Percentiles rank a stretch among this genome's conserved stretches.
These are phyloP conservation scores for Kodamaea laetipori DNA, from an alignment of 805 yeast species.

Conservation along the genomic window DNA sequence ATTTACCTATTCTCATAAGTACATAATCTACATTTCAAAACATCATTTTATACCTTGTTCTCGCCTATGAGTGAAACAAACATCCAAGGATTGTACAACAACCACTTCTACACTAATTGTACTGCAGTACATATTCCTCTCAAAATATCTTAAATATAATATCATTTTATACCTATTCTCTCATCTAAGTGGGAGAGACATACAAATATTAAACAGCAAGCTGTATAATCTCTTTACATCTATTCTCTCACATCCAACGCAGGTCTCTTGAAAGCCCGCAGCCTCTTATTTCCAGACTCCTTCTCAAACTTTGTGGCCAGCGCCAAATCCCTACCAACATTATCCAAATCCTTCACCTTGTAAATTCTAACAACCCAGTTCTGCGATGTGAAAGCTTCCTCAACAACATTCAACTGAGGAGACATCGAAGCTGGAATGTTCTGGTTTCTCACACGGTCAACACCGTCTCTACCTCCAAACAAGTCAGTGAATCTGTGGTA, in stretches of 20 bases:
- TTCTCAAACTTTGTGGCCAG: constrained; percentile 58
- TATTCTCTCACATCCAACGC: constrained; percentile 50
- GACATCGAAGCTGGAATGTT: constrained; percentile 54
- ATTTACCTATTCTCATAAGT: too few species aligned
- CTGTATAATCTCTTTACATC: neutral
- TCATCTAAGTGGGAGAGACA: too few species aligned
- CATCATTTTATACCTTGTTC: too few species aligned
- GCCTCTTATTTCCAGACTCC: constrained; percentile 36
- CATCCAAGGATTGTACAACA: too few species aligned
- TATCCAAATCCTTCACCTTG: constrained; percentile 86
- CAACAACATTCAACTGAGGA: constrained; percentile 68
- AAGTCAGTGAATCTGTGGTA: constrained; percentile 82
- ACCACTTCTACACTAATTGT: too few species aligned
- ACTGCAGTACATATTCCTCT: too few species aligned
- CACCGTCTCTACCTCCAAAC: constrained; percentile 59
- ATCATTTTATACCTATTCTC: too few species aligned
- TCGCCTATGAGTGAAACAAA: too few species aligned
- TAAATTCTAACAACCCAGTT: constrained; percentile 97
- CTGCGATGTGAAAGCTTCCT: constrained; percentile 92
- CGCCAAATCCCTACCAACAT: constrained; percentile 75
- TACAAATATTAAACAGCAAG: too few species aligned
- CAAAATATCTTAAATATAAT: too few species aligned
- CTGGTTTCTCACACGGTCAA: constrained; percentile 90
- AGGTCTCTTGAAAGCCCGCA: constrained; percentile 53
- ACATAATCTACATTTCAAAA: too few species aligned